A percentile compares a stretch with the other conserved stretches of the same genome.
phyloP scores from a whole-genome alignment of 2,329 filamentous ascomycete genomes.

The Beauveria medogensis region DNA sequence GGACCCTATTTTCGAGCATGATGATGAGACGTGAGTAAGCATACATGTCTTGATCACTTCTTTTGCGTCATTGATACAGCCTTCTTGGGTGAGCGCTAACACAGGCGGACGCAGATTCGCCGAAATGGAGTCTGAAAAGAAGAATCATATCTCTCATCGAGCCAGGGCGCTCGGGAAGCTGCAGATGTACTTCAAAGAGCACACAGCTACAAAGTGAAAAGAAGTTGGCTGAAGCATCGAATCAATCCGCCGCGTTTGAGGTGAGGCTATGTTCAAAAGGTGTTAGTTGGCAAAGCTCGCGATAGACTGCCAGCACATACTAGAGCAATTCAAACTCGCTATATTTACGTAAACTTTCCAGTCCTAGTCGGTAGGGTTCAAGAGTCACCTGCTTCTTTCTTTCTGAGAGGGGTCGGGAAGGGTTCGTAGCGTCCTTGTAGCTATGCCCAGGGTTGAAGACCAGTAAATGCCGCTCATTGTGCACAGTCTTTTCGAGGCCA shows the following conservation, averaged over 20 bases:
- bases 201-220: constrained; percentile 11
- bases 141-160: constrained; percentile 92
- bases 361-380: constrained; percentile 64
- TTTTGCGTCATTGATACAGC: not conserved
- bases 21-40: constrained; percentile 64
- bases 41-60: not conserved
- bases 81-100: not conserved
- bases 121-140: constrained; percentile 82
- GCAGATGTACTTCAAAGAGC: constrained; percentile 64
- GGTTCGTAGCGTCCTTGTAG: constrained; percentile 43
- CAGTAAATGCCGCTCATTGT: constrained; percentile 61
- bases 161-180: constrained; percentile 81
- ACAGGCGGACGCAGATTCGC: constrained; percentile 51
- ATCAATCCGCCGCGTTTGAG: not conserved
- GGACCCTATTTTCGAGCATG: constrained; percentile 93
- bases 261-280: not conserved
- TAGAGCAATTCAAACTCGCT: constrained; percentile 72
- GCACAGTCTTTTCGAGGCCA: constrained; percentile 63
- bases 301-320: constrained; percentile 35
- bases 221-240: not conserved
- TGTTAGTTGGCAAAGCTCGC: not conserved
- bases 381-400: constrained; percentile 34
- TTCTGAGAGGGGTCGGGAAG: constrained; percentile 13
- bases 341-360: constrained; percentile 60
- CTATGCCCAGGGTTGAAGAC: constrained; percentile 85